Conservation (phyloP, 306 rosid genomes). For the Trichosanthes truncata region DNA sequence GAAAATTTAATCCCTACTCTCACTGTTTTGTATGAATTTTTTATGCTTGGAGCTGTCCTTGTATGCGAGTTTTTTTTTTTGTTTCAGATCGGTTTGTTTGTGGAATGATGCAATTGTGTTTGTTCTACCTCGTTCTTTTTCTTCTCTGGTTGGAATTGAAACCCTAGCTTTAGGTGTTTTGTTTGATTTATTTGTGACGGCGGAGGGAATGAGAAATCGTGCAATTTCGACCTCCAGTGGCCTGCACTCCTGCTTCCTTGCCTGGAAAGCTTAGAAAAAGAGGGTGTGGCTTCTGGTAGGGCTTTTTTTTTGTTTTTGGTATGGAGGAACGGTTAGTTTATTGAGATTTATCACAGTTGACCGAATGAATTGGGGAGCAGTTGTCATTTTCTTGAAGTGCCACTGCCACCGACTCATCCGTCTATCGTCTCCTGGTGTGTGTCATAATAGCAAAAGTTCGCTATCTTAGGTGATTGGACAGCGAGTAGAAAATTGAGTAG, state of each 20-base stretch:
- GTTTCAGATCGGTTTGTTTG: constrained; percentile 13
- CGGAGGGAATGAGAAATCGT: not conserved
- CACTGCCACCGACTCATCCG: not conserved
- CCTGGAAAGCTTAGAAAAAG: not conserved
- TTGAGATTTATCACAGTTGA: constrained; percentile 7
- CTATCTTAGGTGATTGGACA: not conserved
- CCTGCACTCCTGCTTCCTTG: not conserved
- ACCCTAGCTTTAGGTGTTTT: constrained; percentile 1
- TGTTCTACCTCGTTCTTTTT: not conserved
- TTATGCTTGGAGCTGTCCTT: not conserved
- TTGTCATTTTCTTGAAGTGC: not conserved
- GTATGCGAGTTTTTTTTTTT: not conserved
- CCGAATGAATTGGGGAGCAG: not conserved
- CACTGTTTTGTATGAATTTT: not conserved
- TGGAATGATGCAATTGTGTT: not conserved
- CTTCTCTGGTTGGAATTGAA: not conserved
- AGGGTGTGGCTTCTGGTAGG: not conserved
- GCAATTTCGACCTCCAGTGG: not conserved
- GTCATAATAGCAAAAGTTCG: not conserved
- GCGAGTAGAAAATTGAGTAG: not conserved
- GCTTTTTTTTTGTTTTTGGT: not conserved
- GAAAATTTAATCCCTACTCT: constrained; percentile 2
- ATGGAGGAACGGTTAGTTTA: not conserved
- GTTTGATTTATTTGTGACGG: not conserved
- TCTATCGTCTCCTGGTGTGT: not conserved